These are phyloP conservation scores for Neurospora africana DNA, from an alignment of 495 filamentous ascomycete species.

Conservation along the genomic window DNA sequence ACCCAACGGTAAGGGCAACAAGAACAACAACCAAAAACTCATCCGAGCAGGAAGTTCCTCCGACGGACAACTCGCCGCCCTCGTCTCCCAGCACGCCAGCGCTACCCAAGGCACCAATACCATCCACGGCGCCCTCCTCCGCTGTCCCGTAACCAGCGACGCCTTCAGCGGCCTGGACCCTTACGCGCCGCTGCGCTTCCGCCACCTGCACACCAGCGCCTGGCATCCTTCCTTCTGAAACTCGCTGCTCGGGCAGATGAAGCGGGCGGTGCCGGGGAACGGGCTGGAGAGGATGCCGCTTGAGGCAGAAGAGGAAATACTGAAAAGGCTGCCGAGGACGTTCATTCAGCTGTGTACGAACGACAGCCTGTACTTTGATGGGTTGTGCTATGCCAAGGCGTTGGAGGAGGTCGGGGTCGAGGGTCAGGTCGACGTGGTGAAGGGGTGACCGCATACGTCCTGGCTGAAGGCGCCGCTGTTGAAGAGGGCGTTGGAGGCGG, in stretches of 20 bases:
- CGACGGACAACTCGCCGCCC: constrained; percentile 22
- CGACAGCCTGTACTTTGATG: constrained; percentile 26
- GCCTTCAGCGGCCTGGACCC: constrained; percentile 7
- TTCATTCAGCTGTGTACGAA: constrained; percentile 27
- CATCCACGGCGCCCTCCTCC: constrained; percentile 17
- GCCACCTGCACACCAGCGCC: constrained; percentile 12
- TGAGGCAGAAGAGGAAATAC: constrained; percentile 7
- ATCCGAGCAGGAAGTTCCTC: constrained; percentile 22
- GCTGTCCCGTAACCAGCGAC: constrained; percentile 23
- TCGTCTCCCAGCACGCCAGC: constrained; percentile 12
- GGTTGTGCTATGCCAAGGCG: constrained; percentile 23
- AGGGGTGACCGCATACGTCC: constrained; percentile 27
- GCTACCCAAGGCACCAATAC: neutral
- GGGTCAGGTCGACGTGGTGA: constrained; percentile 18
- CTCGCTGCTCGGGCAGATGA: constrained; percentile 11
- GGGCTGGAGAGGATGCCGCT: constrained; percentile 16
- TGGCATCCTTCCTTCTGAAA: constrained; percentile 13
- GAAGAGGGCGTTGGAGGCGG: constrained; percentile 14
- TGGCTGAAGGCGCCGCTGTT: constrained; percentile 24
- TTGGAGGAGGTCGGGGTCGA: constrained; percentile 18
- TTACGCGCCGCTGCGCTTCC: constrained; percentile 11
- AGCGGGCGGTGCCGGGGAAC: constrained; percentile 11
- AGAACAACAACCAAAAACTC: neutral
- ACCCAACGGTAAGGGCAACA: neutral
- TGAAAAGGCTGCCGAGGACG: constrained; percentile 11